These are phyloP conservation scores for Syzygium aqueum DNA, from an alignment of 345 rosid species.

Conservation along the genomic window DNA sequence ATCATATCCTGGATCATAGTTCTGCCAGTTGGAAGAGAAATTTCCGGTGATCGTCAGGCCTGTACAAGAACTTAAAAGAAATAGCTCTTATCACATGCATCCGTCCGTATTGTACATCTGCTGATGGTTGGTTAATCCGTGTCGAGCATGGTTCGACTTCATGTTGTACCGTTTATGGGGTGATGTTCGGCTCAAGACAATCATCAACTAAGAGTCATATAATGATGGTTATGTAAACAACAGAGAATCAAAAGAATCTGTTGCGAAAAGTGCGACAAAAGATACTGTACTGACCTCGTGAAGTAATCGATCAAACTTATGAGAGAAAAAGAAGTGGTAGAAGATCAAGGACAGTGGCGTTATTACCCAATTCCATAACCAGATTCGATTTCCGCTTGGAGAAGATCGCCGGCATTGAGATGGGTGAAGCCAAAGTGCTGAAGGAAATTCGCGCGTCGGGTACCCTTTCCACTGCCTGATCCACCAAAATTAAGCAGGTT, in stretches of 20 bases:
- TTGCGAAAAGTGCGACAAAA: neutral
- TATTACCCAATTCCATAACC: slow-evolving; percentile 65
- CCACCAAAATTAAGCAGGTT: slow-evolving; percentile 37
- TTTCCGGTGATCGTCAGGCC: neutral
- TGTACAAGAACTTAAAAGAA: neutral
- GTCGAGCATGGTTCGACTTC: neutral
- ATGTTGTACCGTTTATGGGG: neutral
- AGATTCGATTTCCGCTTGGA: slow-evolving; percentile 52
- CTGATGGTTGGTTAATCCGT: neutral
- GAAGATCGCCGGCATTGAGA: slow-evolving; percentile 82
- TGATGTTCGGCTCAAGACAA: neutral
- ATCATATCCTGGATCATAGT: slow-evolving; percentile 55
- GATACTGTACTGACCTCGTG: neutral
- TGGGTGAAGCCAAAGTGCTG: slow-evolving; percentile 57
- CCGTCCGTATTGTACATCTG: no score
- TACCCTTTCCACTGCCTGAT: slow-evolving; percentile 86
- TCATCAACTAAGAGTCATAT: neutral
- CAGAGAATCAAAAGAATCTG: neutral
- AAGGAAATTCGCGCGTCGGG: slow-evolving; percentile 56
- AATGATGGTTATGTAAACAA: neutral
- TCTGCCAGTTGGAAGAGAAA: slow-evolving; percentile 19
- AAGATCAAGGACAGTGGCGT: neutral
- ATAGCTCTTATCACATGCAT: no score
- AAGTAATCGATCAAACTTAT: neutral
- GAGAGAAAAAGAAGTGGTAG: no score